phyloP scores from a whole-genome alignment of 345 rosid species.

The Linum lewisii region DNA sequence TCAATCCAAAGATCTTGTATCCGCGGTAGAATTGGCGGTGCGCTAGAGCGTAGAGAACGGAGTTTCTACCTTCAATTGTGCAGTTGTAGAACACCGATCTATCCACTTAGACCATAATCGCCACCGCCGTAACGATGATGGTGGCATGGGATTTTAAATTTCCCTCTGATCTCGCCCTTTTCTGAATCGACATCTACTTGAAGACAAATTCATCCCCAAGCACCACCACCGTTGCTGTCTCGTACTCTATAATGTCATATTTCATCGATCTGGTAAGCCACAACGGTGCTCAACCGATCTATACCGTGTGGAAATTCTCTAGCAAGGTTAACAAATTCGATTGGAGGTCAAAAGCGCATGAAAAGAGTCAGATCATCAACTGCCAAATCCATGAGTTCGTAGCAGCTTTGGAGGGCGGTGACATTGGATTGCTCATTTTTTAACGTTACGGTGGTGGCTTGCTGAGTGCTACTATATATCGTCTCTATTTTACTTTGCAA shows the following conservation, averaged over 20 bases:
- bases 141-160: no score
- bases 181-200: conserved; percentile 9
- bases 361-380: background rate
- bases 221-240: conserved; percentile 6
- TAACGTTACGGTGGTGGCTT: background rate
- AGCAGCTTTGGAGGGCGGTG: background rate
- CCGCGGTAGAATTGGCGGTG: conserved; percentile 5
- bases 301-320: background rate
- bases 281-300: background rate
- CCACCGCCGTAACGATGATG: background rate
- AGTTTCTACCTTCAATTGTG: background rate
- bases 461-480: no score
- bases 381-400: background rate
- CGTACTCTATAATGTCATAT: background rate
- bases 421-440: background rate
- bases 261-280: background rate
- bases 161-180: background rate
- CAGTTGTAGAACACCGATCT: background rate
- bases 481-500: no score
- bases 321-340: background rate
- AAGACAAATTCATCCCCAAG: conserved; percentile 12
- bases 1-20: background rate
- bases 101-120: background rate
- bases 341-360: background rate
- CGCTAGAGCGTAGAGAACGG: background rate